phyloP scores from a whole-genome alignment of 371 early-diverging fungal genomes.

The Mortierella sp. region DNA sequence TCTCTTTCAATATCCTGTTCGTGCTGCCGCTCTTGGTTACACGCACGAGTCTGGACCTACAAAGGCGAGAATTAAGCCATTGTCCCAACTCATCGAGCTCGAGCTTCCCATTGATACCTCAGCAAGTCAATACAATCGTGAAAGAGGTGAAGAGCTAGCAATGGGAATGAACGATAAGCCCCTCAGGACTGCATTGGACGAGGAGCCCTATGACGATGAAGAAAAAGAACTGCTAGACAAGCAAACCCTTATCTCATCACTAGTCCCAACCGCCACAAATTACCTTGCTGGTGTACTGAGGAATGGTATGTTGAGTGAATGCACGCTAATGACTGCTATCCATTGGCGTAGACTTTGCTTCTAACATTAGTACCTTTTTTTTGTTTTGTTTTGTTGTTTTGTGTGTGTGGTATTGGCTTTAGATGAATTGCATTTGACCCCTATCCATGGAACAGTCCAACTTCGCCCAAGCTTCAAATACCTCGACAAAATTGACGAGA shows the following conservation, averaged over 20 bases:
- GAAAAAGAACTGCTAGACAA: slow-evolving; percentile 74
- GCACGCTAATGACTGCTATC: not conserved
- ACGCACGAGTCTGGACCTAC: slow-evolving; percentile 56
- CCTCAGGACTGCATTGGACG: slow-evolving; percentile 75
- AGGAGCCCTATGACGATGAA: slow-evolving; percentile 60
- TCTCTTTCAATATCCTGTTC: slow-evolving; percentile 88
- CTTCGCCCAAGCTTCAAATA: slow-evolving; percentile 88
- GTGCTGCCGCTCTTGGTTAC: slow-evolving; percentile 60
- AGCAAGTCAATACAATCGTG: slow-evolving; percentile 75
- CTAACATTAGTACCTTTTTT: not conserved
- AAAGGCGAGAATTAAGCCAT: slow-evolving; percentile 86
- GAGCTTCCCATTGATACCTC: slow-evolving; percentile 85
- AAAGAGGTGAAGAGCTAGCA: slow-evolving; percentile 83
- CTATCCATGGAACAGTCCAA: slow-evolving; percentile 77
- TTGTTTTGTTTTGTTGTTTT: not conserved
- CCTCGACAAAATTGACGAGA: slow-evolving; percentile 89
- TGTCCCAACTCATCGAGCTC: slow-evolving; percentile 83
- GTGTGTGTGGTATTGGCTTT: too few species aligned
- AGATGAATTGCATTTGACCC: slow-evolving; percentile 88
- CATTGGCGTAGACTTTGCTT: not conserved
- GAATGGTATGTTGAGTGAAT: slow-evolving; percentile 60
- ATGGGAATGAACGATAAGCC: slow-evolving; percentile 79
- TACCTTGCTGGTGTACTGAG: slow-evolving; percentile 84
- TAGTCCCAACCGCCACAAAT: slow-evolving; percentile 81
- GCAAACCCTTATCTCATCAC: slow-evolving; percentile 78